Base-by-base conservation (phyloP, 1,284 basidiomycete species). In the Boletus smithii region DNA sequence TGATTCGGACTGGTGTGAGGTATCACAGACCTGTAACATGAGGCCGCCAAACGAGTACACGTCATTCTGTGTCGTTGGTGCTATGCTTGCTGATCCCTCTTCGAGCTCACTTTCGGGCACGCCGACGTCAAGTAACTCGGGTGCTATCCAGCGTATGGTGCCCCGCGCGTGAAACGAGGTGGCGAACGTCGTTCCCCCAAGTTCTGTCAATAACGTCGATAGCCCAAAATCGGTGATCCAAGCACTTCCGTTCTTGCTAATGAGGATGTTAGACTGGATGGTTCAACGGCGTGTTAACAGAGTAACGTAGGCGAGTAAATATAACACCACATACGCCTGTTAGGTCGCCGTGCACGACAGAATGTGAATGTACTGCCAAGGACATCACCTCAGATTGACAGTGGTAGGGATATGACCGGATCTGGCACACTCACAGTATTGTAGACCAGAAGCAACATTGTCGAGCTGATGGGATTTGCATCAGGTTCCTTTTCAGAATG, bases 131-230 rank as follows among this genome's bases (percentile, higher is more conserved):
- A 62, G 57, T 3, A 68, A 53, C 40, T 69, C 69, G 1, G 65
- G 68, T 2, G 69, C 69, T 10, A 62, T 57, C 67, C 64, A 69
- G 20, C 68, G 58, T 8, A 66, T 44, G 8, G 67, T 59, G 1
- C 67, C 66, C 3, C 59, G 56, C 8, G 58, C 56, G 5, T 56
- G 60, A 7, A 60, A 67, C 0, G 49, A 53, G 14, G 45, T 46
- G 2, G 51, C 32, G n/a, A 54, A 51, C 9, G 46, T 42, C 10
- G 42, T 39, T 14, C 31, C 40, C 1, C 39, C 36, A 1, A 49
- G 46, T 33, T 49, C 40, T 5, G 42, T 48, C 34, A 56, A 34
- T 5, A 55, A 8, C n/a, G 33, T 53, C 6, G 46, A 53, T 5
- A 55, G 39, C 14, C 53, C 53, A 36, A 54, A 54, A 17, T 53